A percentile compares a stretch with the other conserved stretches of the same genome.
Evolutionary conservation across 345 rosid species (phyloP).

Genomic region (Acer yangbiense): DNA sequence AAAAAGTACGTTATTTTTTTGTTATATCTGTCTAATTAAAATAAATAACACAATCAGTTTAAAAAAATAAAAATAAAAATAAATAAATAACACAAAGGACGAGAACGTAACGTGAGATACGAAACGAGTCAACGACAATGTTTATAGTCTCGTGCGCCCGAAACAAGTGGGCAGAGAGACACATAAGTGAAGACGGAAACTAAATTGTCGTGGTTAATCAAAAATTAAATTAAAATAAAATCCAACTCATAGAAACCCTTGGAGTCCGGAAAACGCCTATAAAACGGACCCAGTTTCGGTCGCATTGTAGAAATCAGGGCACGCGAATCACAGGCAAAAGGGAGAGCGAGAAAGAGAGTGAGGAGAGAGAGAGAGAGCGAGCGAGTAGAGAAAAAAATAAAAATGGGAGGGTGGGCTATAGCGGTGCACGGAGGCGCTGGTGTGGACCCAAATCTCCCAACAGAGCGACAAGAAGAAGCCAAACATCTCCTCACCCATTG

Average conservation of each 20-base stretch:
- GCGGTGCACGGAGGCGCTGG: conserved; percentile 99
- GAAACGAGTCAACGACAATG: background rate
- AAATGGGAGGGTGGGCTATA: conserved; percentile 93
- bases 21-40: background rate
- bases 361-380: background rate
- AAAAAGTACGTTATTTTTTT: background rate
- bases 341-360: background rate
- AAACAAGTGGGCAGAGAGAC: background rate
- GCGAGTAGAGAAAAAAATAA: conserved; percentile 2
- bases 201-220: background rate
- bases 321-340: background rate
- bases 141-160: background rate
- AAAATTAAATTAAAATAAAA: background rate
- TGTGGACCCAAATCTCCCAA: conserved; percentile 92
- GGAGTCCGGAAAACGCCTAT: conserved; percentile 18
- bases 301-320: background rate
- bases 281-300: conserved; percentile 1
- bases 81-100: background rate
- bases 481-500: conserved; percentile 84
- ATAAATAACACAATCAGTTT: too few species aligned
- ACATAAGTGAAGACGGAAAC: background rate
- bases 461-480: conserved; percentile 77
- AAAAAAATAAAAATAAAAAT: too few species aligned
- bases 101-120: background rate
- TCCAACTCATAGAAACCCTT: background rate